Evolutionary conservation across 345 rosid genomes (phyloP).

Genomic region (Salix suchowensis): DNA sequence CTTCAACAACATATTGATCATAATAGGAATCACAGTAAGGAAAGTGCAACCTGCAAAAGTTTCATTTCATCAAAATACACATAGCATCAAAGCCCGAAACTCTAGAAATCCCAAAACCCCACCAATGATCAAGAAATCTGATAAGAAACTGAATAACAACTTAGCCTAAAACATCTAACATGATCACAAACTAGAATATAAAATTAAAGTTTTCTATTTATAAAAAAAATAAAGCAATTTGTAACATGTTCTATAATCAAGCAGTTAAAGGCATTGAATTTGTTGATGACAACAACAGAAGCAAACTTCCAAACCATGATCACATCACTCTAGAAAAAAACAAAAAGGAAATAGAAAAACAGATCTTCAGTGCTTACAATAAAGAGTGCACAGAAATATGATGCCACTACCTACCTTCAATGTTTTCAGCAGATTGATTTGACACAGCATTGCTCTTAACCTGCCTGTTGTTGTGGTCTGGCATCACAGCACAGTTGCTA

Average conservation of each 20-base stretch:
- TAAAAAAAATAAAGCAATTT: neutral
- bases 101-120: constrained; percentile 1
- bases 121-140: neutral
- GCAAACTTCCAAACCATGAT: neutral
- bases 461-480: constrained; percentile 47
- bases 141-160: neutral
- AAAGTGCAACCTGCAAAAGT: neutral
- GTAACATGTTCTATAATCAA: neutral
- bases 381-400: neutral
- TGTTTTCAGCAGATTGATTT: constrained; percentile 52
- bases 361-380: constrained; percentile 19
- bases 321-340: neutral
- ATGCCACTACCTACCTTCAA: constrained; percentile 49
- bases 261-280: neutral
- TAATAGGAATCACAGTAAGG: neutral
- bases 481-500: constrained; percentile 36
- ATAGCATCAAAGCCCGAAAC: constrained; percentile 2
- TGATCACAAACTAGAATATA: neutral
- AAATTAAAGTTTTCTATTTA: neutral
- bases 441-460: constrained; percentile 54
- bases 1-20: neutral
- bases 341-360: constrained; percentile 8
- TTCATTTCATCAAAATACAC: neutral
- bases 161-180: neutral
- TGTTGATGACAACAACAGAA: neutral